phyloP scores from a whole-genome alignment of 2,329 filamentous ascomycete species.

The Fusarium paranaense region DNA sequence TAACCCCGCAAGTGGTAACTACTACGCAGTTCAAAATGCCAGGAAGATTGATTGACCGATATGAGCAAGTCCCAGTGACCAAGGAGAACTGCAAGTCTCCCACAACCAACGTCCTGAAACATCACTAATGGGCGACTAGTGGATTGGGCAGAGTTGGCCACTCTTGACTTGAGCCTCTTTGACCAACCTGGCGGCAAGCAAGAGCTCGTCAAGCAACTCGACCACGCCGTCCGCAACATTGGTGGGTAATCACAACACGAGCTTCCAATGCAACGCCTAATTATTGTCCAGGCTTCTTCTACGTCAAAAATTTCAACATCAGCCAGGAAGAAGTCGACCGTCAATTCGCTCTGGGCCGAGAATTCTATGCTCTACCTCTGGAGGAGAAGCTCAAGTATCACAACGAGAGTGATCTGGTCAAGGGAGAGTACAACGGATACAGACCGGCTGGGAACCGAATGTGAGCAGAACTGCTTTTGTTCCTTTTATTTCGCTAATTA shows the following conservation, averaged over 20 bases:
- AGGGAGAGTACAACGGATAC: slow-evolving; percentile 68
- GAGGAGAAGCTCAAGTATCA: slow-evolving; percentile 69
- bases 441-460: slow-evolving; percentile 55
- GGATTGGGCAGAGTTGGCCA: slow-evolving; percentile 3
- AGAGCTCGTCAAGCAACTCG: not conserved
- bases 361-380: slow-evolving; percentile 62
- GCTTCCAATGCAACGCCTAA: not conserved
- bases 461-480: not conserved
- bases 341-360: slow-evolving; percentile 69
- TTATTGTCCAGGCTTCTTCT: slow-evolving; percentile 59
- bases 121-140: not conserved
- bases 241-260: not conserved
- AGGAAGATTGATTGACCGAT: not conserved
- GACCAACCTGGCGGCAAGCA: slow-evolving; percentile 4
- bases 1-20: not conserved
- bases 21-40: not conserved
- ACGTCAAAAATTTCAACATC: slow-evolving; percentile 71
- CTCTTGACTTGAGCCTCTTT: slow-evolving; percentile 5
- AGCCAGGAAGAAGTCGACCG: slow-evolving; percentile 66
- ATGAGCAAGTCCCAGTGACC: not conserved
- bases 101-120: not conserved
- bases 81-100: not conserved
- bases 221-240: not conserved
- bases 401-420: slow-evolving; percentile 53
- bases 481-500: not conserved